Evolutionary conservation across 306 rosid species (phyloP).

Genomic region (Trifolium fragiferum): DNA sequence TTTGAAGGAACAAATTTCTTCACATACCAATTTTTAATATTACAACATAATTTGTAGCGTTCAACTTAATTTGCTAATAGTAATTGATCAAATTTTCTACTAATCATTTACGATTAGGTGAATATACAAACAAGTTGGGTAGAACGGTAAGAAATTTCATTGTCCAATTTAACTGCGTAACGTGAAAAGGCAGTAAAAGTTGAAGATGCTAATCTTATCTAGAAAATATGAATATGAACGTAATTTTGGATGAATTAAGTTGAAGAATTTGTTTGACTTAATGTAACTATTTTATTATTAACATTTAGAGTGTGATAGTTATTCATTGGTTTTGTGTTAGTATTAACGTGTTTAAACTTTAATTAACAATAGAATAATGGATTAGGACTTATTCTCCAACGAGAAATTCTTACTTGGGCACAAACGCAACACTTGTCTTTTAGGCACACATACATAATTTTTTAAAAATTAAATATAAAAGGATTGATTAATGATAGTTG

Average conservation of each 20-base stretch:
- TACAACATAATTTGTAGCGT: neutral
- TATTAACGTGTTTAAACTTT: neutral
- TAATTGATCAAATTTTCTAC: conserved; percentile 3
- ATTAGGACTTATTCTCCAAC: neutral
- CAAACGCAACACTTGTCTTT: no score
- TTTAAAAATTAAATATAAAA: no score
- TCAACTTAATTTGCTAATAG: conserved; percentile 13
- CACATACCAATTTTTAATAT: no score
- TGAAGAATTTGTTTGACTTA: conserved; percentile 34
- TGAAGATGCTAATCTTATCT: conserved; percentile 42
- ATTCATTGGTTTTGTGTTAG: conserved; percentile 20
- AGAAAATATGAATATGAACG: conserved; percentile 4
- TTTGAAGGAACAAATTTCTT: no score
- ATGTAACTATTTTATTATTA: conserved; percentile 8
- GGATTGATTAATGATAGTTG: no score
- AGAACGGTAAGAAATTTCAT: conserved; percentile 3
- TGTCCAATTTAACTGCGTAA: conserved; percentile 26
- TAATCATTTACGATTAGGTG: neutral
- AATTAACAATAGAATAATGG: neutral
- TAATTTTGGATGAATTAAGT: conserved; percentile 15
- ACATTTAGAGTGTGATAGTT: neutral
- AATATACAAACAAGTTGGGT: conserved; percentile 3
- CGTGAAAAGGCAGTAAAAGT: conserved; percentile 28
- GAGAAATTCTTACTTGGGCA: no score
- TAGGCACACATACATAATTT: no score